Evolutionary conservation across 2,329 filamentous ascomycete genomes (phyloP).

Genomic region (Colletotrichum navitas): DNA sequence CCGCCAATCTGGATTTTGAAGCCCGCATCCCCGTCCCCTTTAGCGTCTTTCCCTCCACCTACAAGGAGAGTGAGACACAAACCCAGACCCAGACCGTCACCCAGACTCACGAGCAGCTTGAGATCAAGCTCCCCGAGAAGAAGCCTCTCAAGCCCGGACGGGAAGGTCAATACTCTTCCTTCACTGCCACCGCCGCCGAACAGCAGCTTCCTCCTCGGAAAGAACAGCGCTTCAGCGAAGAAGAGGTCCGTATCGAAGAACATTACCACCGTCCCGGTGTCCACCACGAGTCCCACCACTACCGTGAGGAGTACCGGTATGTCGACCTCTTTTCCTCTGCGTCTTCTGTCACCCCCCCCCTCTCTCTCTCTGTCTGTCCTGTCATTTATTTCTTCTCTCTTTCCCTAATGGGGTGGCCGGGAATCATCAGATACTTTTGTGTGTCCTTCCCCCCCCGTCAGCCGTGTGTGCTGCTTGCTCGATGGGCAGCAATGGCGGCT

Average conservation of each 20-base stretch:
- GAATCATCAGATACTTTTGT: not conserved
- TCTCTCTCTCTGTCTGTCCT: slow-evolving; percentile 25
- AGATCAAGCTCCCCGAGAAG: slow-evolving; percentile 75
- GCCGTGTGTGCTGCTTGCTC: not conserved
- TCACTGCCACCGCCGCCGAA: slow-evolving; percentile 65
- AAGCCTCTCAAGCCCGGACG: slow-evolving; percentile 84
- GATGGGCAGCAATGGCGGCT: not conserved
- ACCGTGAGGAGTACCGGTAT: slow-evolving; percentile 67
- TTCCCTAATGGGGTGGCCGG: not conserved
- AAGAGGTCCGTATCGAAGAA: slow-evolving; percentile 87
- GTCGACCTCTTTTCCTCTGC: slow-evolving; percentile 46
- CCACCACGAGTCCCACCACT: slow-evolving; percentile 64
- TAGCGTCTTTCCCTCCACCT: slow-evolving; percentile 99
- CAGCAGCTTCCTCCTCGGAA: slow-evolving; percentile 65
- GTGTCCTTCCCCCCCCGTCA: not conserved
- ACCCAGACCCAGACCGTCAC: slow-evolving; percentile 58
- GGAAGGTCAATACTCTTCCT: slow-evolving; percentile 93
- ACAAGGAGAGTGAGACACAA: slow-evolving; percentile 70
- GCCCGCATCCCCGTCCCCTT: slow-evolving; percentile 98
- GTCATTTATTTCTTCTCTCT: not conserved
- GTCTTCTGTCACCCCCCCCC: slow-evolving; percentile 14
- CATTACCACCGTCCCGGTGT: slow-evolving; percentile 78
- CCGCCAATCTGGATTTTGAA: slow-evolving; percentile 99
- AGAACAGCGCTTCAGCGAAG: slow-evolving; percentile 77
- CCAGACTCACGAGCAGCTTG: slow-evolving; percentile 87